A percentile compares a stretch with the other conserved stretches of the same genome.
These are phyloP conservation scores for Telopea speciosissima DNA, from an alignment of 177 flowering plant genomes.

Conservation along the genomic window DNA sequence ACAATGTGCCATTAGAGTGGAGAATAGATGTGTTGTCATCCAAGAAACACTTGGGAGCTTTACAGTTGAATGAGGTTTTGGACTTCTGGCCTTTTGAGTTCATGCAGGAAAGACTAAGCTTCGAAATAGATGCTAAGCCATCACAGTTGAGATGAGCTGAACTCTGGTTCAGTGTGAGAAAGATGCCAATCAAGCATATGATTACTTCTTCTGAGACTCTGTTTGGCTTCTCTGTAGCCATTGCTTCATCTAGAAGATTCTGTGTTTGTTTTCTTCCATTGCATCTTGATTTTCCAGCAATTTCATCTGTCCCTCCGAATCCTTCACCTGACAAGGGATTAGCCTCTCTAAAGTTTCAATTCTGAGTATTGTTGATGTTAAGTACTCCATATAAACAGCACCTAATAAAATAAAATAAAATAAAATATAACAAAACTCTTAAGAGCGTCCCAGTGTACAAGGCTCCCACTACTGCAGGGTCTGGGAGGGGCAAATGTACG, in stretches of 20 bases:
- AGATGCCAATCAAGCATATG: conserved; percentile 65
- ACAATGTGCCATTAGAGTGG: conserved; percentile 52
- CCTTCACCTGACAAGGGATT: background rate
- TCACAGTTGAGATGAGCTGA: conserved; percentile 24
- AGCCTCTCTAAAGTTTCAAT: background rate
- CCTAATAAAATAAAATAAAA: background rate
- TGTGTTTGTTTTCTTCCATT: conserved; percentile 17
- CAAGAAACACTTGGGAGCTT: conserved; percentile 27
- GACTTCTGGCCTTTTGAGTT: conserved; percentile 46
- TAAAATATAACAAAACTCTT: background rate
- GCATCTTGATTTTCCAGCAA: conserved; percentile 21
- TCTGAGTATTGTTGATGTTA: background rate
- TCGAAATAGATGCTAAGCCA: conserved; percentile 35
- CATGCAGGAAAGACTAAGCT: conserved; percentile 51
- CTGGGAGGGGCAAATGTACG: too few relatives aligned
- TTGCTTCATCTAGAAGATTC: conserved; percentile 16
- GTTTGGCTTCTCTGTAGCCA: conserved; percentile 41
- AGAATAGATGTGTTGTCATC: conserved; percentile 25
- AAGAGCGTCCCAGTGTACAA: too few relatives aligned
- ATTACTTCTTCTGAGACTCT: conserved; percentile 65
- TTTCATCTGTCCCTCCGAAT: conserved; percentile 20
- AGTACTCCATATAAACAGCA: background rate
- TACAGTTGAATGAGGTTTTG: conserved; percentile 46
- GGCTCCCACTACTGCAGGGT: too few relatives aligned
- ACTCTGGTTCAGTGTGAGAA: conserved; percentile 46